These are phyloP conservation scores for Penicillium sclerotiorum DNA, from an alignment of 2,329 filamentous ascomycete species.

Conservation along the genomic window DNA sequence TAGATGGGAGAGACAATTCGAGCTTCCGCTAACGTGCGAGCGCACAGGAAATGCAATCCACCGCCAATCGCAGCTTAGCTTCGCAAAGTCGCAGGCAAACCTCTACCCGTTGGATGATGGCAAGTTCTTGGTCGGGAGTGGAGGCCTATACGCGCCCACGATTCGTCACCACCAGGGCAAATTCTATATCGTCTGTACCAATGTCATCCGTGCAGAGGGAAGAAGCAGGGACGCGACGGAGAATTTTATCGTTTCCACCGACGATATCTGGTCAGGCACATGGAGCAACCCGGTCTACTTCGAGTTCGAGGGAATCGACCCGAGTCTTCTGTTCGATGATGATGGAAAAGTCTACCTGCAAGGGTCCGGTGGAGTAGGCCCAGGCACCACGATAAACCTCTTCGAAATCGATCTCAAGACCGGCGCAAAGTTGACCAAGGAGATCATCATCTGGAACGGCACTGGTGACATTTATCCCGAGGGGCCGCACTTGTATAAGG, in stretches of 20 bases:
- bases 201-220: slow-evolving; percentile 5
- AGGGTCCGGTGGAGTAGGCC: slow-evolving; percentile 15
- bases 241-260: slow-evolving; percentile 45
- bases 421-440: slow-evolving; percentile 6
- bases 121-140: slow-evolving; percentile 11
- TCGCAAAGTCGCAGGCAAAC: not conserved
- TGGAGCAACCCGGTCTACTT: slow-evolving; percentile 49
- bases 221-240: slow-evolving; percentile 19
- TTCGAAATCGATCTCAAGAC: slow-evolving; percentile 14
- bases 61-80: not conserved
- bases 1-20: not conserved
- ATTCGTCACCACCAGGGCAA: slow-evolving; percentile 43
- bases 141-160: slow-evolving; percentile 47
- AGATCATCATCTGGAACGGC: slow-evolving; percentile 12
- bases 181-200: slow-evolving; percentile 46
- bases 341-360: slow-evolving; percentile 6
- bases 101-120: slow-evolving; percentile 2
- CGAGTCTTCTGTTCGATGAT: slow-evolving; percentile 43
- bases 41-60: not conserved
- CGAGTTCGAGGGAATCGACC: slow-evolving; percentile 46
- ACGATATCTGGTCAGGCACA: slow-evolving; percentile 44
- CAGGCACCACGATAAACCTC: slow-evolving; percentile 8
- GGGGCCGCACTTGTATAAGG: slow-evolving; percentile 34
- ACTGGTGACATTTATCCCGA: slow-evolving; percentile 22
- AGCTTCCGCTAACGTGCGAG: not conserved